Base-by-base conservation (phyloP, 2,329 filamentous ascomycete species). In the Colletotrichum tofieldiae region DNA sequence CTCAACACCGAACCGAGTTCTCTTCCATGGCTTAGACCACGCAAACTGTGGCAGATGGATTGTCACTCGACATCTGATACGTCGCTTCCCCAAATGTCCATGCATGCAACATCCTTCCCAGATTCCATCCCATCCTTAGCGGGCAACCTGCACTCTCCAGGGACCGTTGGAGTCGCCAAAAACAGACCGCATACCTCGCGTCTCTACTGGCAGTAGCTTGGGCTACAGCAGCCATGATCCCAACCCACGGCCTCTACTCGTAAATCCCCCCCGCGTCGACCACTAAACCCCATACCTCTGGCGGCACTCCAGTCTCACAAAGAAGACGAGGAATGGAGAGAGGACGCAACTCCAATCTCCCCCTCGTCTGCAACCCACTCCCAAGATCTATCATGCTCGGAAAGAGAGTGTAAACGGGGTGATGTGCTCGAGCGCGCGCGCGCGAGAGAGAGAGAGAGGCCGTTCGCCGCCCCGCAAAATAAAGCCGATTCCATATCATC, bases 241-340 rank as follows among this genome's bases (percentile, higher is more conserved):
- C 64, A 16, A 55, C 51, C 49, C 26, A 11, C 16, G 41, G 58
- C 35, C 23, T 45, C 45, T 20, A 35, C 67, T 58, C 56, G 41
- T 55, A 23, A 37, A 23, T 29, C 9, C n/a, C 6, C 67, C 64
- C 58, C 69, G n/a, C 65, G 65, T 47, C n/a, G 39, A 52, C 20
- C 45, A 72, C 68, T 69, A 32, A 72, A 72, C 52, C 52, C 65
- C 58, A 69, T 64, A 69, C 69, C 43, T 9, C 56, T 35, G 49
- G 56, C 35, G 47, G n/a, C 45, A 23, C 60, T 26, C 37, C 43
- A 67, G 56, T 67, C 68, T 67, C 64, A 39, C 52, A 54, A 45
- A 68, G 37, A 59, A 64, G 55, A 64, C 37, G 56, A 52, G 43
- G 45, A 64, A 59, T 52, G 41, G 65, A 41, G 29, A 52, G n/a